Conservation (phyloP, 2,329 filamentous ascomycete genomes). For the Podosphaera fusca region DNA sequence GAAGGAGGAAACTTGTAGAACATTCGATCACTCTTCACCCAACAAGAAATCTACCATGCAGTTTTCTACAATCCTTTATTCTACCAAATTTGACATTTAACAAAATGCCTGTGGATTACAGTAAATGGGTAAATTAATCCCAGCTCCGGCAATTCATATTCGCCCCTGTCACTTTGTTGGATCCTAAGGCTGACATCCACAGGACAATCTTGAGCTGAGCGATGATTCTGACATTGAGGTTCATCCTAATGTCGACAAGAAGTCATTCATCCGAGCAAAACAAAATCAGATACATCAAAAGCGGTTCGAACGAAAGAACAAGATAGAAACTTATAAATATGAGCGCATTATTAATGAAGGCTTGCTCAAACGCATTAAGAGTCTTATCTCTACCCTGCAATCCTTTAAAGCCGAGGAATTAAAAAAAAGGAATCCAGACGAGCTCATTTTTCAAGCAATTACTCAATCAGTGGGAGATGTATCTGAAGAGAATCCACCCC, state of each 20-base stretch:
- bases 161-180: conserved; percentile 10
- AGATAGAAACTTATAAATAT: conserved; percentile 82
- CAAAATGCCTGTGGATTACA: conserved; percentile 37
- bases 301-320: conserved; percentile 59
- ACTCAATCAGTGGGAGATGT: conserved; percentile 57
- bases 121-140: conserved; percentile 25
- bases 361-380: conserved; percentile 61
- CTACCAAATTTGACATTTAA: conserved; percentile 1
- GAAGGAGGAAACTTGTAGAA: conserved; percentile 8
- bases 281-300: conserved; percentile 92
- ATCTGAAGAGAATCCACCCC: conserved; percentile 51
- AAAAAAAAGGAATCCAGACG: conserved; percentile 42
- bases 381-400: conserved; percentile 51
- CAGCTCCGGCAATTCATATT: not conserved
- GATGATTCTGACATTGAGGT: conserved; percentile 97
- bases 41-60: not conserved
- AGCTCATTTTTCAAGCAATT: conserved; percentile 71
- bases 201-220: conserved; percentile 85
- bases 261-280: conserved; percentile 94
- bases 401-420: conserved; percentile 43
- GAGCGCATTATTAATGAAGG: conserved; percentile 85
- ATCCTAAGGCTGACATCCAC: conserved; percentile 14
- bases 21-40: conserved; percentile 7
- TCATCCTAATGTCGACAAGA: conserved; percentile 95
- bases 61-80: conserved; percentile 1